Conservation (phyloP, 2,329 filamentous ascomycete genomes). For the Beauveria caledonica region DNA sequence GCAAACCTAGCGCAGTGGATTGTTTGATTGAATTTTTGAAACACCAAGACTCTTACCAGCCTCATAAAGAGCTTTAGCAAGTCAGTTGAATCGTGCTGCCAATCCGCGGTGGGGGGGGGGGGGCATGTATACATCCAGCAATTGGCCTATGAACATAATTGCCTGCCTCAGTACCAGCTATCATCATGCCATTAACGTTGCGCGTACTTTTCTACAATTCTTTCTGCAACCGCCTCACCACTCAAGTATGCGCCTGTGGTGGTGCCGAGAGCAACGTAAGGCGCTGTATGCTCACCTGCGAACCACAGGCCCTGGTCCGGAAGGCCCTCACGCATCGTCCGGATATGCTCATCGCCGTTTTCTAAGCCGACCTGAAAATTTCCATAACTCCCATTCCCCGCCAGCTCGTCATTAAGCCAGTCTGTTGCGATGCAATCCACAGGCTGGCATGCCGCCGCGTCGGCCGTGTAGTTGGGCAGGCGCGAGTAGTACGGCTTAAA, state of each 20-base stretch:
- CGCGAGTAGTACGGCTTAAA: slow-evolving; percentile 71
- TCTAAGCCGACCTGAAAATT: slow-evolving; percentile 76
- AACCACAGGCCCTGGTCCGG: slow-evolving; percentile 70
- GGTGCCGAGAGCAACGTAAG: slow-evolving; percentile 82
- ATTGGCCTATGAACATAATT: too few relatives aligned
- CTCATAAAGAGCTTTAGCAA: too few relatives aligned
- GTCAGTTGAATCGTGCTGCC: too few relatives aligned
- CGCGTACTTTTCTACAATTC: slow-evolving; percentile 52
- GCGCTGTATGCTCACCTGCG: slow-evolving; percentile 83
- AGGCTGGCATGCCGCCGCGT: slow-evolving; percentile 51
- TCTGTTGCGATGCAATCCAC: slow-evolving; percentile 58
- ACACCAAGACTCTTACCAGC: too few relatives aligned
- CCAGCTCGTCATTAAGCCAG: slow-evolving; percentile 72
- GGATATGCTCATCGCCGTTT: slow-evolving; percentile 64
- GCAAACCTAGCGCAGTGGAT: too few relatives aligned
- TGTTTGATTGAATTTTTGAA: too few relatives aligned
- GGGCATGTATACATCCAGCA: too few relatives aligned
- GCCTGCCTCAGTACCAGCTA: neutral
- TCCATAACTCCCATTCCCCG: slow-evolving; percentile 73
- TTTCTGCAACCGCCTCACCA: slow-evolving; percentile 66
- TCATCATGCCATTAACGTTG: neutral
- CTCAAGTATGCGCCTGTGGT: slow-evolving; percentile 90
- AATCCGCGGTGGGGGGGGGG: too few relatives aligned
- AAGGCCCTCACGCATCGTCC: slow-evolving; percentile 52
- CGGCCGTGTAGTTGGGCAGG: slow-evolving; percentile 57